phyloP scores from a whole-genome alignment of 805 yeast genomes.

The Schizosaccharomyces cryophilus region DNA sequence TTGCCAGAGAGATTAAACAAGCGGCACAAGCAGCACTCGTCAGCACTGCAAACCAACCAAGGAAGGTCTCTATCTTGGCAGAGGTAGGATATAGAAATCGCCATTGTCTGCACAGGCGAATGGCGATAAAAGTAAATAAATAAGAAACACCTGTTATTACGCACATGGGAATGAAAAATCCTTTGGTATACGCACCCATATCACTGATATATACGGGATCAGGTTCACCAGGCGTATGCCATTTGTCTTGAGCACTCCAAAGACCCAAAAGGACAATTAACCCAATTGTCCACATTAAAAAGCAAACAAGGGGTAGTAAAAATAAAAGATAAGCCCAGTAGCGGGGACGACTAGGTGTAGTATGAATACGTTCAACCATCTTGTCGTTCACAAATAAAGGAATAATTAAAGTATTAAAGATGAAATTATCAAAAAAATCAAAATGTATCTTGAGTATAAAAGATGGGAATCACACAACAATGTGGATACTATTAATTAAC shows the following conservation, averaged over 20 bases:
- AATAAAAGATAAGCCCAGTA: not conserved
- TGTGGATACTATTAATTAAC: too few relatives aligned
- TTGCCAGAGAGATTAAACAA: not conserved
- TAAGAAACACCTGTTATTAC: not conserved
- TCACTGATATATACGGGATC: not conserved
- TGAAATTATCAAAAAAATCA: too few relatives aligned
- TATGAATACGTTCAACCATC: not conserved
- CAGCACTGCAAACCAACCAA: not conserved
- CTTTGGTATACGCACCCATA: constrained; percentile 1
- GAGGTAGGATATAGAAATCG: not conserved
- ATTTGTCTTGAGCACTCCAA: not conserved
- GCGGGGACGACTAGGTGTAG: not conserved
- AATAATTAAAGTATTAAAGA: too few relatives aligned
- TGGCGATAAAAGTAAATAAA: not conserved
- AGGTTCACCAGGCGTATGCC: not conserved
- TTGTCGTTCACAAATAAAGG: too few relatives aligned
- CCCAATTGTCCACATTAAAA: not conserved
- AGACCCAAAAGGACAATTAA: not conserved
- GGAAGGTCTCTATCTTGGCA: not conserved
- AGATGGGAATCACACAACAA: too few relatives aligned
- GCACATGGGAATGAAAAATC: not conserved
- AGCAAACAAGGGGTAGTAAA: not conserved
- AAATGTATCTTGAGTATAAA: too few relatives aligned
- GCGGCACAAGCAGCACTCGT: not conserved
- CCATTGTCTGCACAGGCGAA: not conserved